Evolutionary conservation across 1,139 yeast species (phyloP), one percentile per base, ranked within the genome.

Genomic region (Nadsonia starkeyi-henricii): DNA sequence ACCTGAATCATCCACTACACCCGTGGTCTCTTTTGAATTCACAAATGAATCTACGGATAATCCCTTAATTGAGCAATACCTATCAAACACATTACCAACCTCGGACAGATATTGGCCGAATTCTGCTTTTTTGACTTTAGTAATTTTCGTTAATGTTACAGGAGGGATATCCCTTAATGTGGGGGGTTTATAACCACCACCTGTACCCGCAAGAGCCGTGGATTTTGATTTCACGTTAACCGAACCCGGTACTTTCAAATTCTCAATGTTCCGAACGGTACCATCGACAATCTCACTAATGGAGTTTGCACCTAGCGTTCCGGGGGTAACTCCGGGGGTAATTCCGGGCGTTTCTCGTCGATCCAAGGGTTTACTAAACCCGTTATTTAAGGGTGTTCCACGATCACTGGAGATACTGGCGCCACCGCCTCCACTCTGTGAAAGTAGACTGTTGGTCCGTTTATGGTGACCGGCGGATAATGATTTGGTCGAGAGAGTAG

Each of bases 81-180:
- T 5, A 15, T 70, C 73, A 60, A 77, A 85, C 46, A 82, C 88
- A 0, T 67, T 65, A 15, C 70, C 69, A 1, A 79, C 64, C 3
- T 70, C 69, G 17, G 60, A 62, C 13, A 79, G 61, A 53, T 81
- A 81, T 4, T 66, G 57, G 20, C 57, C 55, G 48, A 86, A 68
- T 41, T 73, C 75, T 0, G 70, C 65, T 45, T 71, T 69, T 48
- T 75, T 64, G 2, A 78, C 76, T 51, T 73, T 75, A 17, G 72
- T 69, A 13, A 79, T 66, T 49, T 80, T 78, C 47, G 82, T 77
- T 44, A 91, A 68, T 50, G 75, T 79, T 19, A 88, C 81, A 36
- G 83, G 89, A 0, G 97, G 96, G 19, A 91, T 91, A 57, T 91
- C 98, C 47, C 73, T 72, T 1, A 76, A 69, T 0, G 96, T 81